Conservation (phyloP, 208 protist genomes). For the Trypanosoma cruzi region DNA sequence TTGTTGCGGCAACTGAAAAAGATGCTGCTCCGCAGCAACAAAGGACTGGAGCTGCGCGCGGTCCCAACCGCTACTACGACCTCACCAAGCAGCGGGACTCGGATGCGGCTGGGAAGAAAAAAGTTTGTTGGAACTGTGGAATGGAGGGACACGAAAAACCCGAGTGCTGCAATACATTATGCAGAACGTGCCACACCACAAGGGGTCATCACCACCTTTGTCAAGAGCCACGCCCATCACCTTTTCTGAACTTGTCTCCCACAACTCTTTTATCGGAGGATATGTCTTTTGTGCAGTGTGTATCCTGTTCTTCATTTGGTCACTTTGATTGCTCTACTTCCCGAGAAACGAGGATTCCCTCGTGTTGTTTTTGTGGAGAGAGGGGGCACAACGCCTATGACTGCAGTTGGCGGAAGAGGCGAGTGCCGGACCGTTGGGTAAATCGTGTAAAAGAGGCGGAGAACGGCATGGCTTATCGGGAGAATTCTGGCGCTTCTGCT, state of each 20-base stretch:
- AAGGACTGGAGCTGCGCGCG: slow-evolving; percentile 8
- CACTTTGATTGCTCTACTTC: slow-evolving; percentile 66
- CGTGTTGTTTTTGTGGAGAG: slow-evolving; percentile 69
- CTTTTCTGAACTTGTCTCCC: slow-evolving; percentile 51
- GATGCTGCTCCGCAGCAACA: slow-evolving; percentile 15
- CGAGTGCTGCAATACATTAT: slow-evolving; percentile 74
- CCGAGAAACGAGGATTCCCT: slow-evolving; percentile 4
- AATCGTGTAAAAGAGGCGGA: slow-evolving; percentile 17
- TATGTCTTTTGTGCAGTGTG: slow-evolving; percentile 60
- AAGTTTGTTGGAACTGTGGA: slow-evolving; percentile 88
- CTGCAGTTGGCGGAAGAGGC: slow-evolving; percentile 45
- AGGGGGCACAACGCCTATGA: slow-evolving; percentile 69
- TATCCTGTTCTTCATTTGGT: slow-evolving; percentile 52
- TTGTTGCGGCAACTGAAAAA: background rate
- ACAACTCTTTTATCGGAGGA: slow-evolving; percentile 26
- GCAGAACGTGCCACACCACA: slow-evolving; percentile 62
- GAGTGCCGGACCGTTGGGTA: slow-evolving; percentile 55
- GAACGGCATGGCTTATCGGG: background rate
- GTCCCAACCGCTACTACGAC: slow-evolving; percentile 70
- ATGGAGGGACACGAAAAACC: slow-evolving; percentile 83
- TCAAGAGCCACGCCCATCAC: slow-evolving; percentile 35
- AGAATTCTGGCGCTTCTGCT: background rate
- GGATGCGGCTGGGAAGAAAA: slow-evolving; percentile 28
- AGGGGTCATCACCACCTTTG: slow-evolving; percentile 38
- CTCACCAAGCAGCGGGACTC: slow-evolving; percentile 30